These are phyloP conservation scores for Venturia aucupariae DNA, from an alignment of 2,329 filamentous ascomycete genomes.

Conservation along the genomic window DNA sequence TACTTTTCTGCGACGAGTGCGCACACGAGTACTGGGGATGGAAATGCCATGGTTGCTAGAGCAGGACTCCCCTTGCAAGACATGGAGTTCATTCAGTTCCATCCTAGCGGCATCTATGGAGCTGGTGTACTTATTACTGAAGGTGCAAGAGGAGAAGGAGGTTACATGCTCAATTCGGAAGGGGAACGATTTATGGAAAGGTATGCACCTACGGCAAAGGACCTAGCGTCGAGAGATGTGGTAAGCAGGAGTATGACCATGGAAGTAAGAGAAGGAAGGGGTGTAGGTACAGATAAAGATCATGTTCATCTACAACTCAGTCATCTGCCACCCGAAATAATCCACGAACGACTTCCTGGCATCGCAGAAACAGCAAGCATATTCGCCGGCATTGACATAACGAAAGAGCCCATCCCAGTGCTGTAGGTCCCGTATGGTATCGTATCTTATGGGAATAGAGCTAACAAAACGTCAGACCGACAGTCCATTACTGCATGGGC, in stretches of 20 bases:
- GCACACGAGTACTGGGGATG: constrained; percentile 42
- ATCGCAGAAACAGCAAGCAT: constrained; percentile 43
- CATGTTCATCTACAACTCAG: constrained; percentile 40
- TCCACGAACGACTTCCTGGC: constrained; percentile 39
- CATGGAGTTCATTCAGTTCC: constrained; percentile 44
- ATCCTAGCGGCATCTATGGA: constrained; percentile 42
- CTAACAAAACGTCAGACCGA: constrained; percentile 28
- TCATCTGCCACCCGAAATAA: constrained; percentile 38
- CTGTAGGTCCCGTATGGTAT: constrained; percentile 20
- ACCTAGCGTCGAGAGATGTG: constrained; percentile 40
- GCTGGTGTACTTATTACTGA: constrained; percentile 43
- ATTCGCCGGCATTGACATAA: constrained; percentile 42
- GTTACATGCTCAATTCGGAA: constrained; percentile 40
- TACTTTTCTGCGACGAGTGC: constrained; percentile 43
- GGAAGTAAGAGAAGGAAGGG: constrained; percentile 39
- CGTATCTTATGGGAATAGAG: not conserved
- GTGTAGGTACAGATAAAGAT: constrained; percentile 37
- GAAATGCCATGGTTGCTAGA: constrained; percentile 41
- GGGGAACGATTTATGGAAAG: constrained; percentile 44
- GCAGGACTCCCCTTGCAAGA: constrained; percentile 41
- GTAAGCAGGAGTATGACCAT: constrained; percentile 41
- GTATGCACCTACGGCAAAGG: constrained; percentile 43
- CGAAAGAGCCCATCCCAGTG: constrained; percentile 41
- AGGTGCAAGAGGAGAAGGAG: constrained; percentile 41
- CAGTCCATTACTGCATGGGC: constrained; percentile 45